Evolutionary conservation across 2,329 filamentous ascomycete species (phyloP).

Genomic region (Beauveria caledonica): DNA sequence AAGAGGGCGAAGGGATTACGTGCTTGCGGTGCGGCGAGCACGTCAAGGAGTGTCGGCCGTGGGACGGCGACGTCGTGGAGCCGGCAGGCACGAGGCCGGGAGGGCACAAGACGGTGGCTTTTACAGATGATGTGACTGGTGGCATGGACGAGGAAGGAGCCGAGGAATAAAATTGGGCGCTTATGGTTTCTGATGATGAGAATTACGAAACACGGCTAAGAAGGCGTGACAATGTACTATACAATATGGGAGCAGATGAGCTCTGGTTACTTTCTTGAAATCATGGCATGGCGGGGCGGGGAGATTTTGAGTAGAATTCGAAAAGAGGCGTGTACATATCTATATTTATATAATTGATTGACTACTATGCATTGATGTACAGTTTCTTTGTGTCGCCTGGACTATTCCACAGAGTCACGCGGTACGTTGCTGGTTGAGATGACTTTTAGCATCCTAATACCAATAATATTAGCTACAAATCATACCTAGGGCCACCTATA

Average conservation of each 20-base stretch:
- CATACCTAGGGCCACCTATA: no score
- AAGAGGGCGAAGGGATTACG: conserved; percentile 90
- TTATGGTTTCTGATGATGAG: not conserved
- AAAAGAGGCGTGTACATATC: not conserved
- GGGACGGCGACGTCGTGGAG: conserved; percentile 81
- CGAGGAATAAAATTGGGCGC: not conserved
- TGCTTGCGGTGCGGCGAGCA: conserved; percentile 82
- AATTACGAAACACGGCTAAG: not conserved
- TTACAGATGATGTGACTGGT: conserved; percentile 45
- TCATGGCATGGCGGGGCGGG: conserved; percentile 7
- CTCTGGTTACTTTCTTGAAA: not conserved
- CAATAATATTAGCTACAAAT: no score
- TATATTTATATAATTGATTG: not conserved
- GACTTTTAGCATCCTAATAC: no score
- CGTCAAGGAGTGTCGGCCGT: conserved; percentile 80
- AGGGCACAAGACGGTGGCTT: conserved; percentile 51
- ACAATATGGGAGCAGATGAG: not conserved
- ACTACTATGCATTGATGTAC: no score
- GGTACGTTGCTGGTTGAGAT: no score
- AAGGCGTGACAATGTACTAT: conserved; percentile 3
- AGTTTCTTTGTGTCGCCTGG: no score
- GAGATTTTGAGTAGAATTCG: not conserved
- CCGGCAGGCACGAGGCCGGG: conserved; percentile 32
- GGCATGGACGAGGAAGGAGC: conserved; percentile 22
- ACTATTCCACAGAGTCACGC: no score